Evolutionary conservation across 805 yeast species (phyloP), one percentile per base, ranked within the genome.

Genomic region (Hanseniaspora occidentalis): DNA sequence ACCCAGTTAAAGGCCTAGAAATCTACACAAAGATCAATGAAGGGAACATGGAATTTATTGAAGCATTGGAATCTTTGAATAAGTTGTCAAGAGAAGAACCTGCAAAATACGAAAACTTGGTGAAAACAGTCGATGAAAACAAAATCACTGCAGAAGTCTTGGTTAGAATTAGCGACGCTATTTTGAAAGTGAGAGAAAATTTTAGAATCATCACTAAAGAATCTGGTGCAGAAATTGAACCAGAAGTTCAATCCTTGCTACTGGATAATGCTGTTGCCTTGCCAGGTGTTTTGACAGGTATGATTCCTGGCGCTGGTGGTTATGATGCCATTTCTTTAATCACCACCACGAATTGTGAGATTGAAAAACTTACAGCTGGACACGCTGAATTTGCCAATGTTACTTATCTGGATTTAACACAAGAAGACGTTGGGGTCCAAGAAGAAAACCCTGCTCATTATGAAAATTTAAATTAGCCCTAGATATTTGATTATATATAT

Each of bases 271-370:
- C 82, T 43, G 56, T 68, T 31, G 48, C 58, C 7, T 53, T 84
- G 17, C 65, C 64, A 0, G 98, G 98, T 13, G 92, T 85, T 23
- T 50, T 89, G 16, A 94, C 95, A 0, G 96, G 95, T n/a, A 88
- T 92, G 25, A 95, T 92, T 3, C 98, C 98, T 0, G 98, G 98
- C 2, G 98, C 98, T 0, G 98, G 98, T 21, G 98, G 98, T 0
- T 82, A 77, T 54, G 98, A 92, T 64, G 98, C 98, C 1, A 73
- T 92, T 16, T 73, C 94, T 42, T 52, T 89, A 21, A 58, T 92
- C 21, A 79, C 80, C 2, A 66, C 71, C 2, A 74, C 70, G 21
- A 52, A 58, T 1, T 56, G 71, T 2, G 44, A 49, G 9, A 64
- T 75, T 35, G 40, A 45, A 23, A 27, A 41, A 20, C 50, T 43